Conservation (phyloP, 208 protist species). For the Trypanosomatidae sp. region DNA sequence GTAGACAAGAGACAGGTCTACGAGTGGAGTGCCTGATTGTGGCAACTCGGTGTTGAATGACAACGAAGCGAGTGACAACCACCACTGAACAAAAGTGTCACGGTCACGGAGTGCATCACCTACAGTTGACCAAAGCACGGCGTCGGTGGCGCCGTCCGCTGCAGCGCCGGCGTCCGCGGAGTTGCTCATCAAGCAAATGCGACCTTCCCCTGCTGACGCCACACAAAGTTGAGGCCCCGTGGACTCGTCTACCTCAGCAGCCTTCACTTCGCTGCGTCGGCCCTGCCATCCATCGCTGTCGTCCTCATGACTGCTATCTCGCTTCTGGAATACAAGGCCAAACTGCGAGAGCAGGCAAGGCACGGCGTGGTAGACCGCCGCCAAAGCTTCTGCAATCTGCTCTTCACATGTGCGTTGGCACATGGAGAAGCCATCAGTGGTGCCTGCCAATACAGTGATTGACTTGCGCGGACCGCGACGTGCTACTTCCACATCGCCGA, state of each 20-base stretch:
- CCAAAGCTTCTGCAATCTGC: neutral
- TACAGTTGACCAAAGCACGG: neutral
- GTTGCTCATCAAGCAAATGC: neutral
- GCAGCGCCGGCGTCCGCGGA: neutral
- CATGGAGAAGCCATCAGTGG: neutral
- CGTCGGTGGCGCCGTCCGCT: neutral
- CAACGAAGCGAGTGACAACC: neutral
- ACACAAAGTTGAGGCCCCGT: neutral
- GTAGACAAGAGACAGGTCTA: neutral
- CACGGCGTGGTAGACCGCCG: constrained; percentile 8
- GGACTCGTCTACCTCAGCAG: too few species aligned
- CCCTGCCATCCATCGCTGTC: neutral
- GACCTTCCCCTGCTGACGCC: neutral
- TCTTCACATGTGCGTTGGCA: neutral
- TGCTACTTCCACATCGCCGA: neutral
- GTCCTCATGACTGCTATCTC: neutral
- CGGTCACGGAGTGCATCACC: constrained; percentile 1
- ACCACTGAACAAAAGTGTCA: neutral
- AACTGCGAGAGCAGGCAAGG: constrained; percentile 7
- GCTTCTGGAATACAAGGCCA: neutral
- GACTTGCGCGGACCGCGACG: neutral
- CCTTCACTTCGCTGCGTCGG: neutral
- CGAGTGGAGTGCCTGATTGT: neutral
- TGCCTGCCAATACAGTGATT: neutral
- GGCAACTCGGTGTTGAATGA: neutral